Conservation (phyloP, 2,329 filamentous ascomycete genomes). For the Ophiobolus disseminans region DNA sequence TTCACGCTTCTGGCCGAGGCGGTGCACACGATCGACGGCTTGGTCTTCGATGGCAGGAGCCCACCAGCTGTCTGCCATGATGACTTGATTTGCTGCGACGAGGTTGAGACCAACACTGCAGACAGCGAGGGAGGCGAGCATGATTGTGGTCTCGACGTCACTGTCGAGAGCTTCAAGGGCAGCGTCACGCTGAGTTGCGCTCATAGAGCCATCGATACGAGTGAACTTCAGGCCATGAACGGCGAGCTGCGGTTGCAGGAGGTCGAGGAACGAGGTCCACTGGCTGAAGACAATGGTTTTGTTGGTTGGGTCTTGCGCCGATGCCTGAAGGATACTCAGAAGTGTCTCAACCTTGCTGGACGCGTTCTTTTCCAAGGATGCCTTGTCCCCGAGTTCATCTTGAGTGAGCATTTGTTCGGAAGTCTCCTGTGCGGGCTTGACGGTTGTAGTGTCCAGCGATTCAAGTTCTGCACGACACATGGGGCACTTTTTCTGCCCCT, state of each 20-base stretch:
- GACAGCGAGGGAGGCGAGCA: slow-evolving; percentile 82
- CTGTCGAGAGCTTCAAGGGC: slow-evolving; percentile 72
- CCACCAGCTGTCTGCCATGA: slow-evolving; percentile 87
- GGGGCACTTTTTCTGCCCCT: slow-evolving; percentile 79
- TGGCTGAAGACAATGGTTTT: slow-evolving; percentile 80
- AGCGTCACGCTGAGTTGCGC: slow-evolving; percentile 70
- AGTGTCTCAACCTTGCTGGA: slow-evolving; percentile 86
- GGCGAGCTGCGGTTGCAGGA: slow-evolving; percentile 73
- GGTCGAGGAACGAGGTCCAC: slow-evolving; percentile 76
- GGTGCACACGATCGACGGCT: slow-evolving; percentile 85
- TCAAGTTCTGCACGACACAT: slow-evolving; percentile 77
- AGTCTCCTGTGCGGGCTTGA: slow-evolving; percentile 68
- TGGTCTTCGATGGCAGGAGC: slow-evolving; percentile 92
- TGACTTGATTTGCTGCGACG: slow-evolving; percentile 83
- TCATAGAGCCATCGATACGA: slow-evolving; percentile 84
- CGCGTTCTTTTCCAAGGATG: slow-evolving; percentile 57
- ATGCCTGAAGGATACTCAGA: slow-evolving; percentile 75
- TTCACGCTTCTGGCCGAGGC: slow-evolving; percentile 79
- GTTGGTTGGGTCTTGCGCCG: slow-evolving; percentile 65
- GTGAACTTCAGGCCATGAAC: slow-evolving; percentile 68
- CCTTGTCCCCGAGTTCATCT: slow-evolving; percentile 60
- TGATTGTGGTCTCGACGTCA: slow-evolving; percentile 72
- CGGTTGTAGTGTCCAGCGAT: slow-evolving; percentile 58
- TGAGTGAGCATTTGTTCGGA: slow-evolving; percentile 29
- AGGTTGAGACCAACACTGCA: slow-evolving; percentile 88